Conservation (phyloP, 352 stramenopile species). For the Pythium dissotocum region DNA sequence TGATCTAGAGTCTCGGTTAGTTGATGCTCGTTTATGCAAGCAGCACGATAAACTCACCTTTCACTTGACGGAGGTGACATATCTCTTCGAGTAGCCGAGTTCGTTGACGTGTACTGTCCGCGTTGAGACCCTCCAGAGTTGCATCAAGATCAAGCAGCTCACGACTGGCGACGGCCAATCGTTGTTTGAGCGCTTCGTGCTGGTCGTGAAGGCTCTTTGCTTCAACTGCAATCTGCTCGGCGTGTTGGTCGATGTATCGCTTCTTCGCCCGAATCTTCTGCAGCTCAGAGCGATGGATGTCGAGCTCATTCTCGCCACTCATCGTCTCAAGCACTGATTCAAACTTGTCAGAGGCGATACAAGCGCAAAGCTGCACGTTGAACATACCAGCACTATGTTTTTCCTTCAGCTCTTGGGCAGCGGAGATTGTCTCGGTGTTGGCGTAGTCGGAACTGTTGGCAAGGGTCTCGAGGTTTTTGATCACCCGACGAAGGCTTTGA, state of each 20-base stretch:
- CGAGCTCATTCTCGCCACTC: conserved; percentile 24
- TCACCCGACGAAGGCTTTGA: not conserved
- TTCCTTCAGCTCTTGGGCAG: not conserved
- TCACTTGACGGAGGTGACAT: not conserved
- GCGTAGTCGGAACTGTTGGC: not conserved
- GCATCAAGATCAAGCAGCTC: conserved; percentile 11
- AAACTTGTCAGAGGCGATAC: not conserved
- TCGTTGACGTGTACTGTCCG: conserved; percentile 4
- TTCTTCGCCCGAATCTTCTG: conserved; percentile 52
- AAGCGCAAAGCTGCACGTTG: not conserved
- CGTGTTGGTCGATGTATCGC: conserved; percentile 35
- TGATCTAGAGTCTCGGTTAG: conserved; percentile 11
- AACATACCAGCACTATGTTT: not conserved
- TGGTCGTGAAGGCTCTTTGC: conserved; percentile 28
- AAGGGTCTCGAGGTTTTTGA: not conserved
- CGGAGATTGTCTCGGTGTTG: not conserved
- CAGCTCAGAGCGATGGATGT: conserved; percentile 28
- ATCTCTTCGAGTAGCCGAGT: conserved; percentile 4
- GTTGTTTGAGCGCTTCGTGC: not conserved
- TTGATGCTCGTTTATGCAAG: not conserved
- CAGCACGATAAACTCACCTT: not conserved
- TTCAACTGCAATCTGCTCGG: conserved; percentile 32
- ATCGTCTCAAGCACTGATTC: conserved; percentile 25
- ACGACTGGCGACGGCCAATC: not conserved
- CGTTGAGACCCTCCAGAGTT: not conserved